These are phyloP conservation scores for Calonectria naviculata DNA, from an alignment of 2,329 filamentous ascomycete species.

Conservation along the genomic window DNA sequence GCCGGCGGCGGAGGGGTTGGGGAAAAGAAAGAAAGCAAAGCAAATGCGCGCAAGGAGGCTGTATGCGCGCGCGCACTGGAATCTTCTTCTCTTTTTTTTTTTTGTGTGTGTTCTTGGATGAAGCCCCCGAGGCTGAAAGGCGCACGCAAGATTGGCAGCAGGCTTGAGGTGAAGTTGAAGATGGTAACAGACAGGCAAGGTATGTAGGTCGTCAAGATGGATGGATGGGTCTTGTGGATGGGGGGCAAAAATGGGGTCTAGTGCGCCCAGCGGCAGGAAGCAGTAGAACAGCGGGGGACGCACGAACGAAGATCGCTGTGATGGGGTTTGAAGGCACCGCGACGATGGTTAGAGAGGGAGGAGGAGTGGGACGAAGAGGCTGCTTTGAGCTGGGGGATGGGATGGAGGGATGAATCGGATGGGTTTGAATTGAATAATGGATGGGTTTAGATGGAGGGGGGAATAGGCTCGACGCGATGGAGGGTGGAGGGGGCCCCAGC, in stretches of 20 bases:
- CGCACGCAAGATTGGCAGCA: conserved; percentile 6
- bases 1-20: conserved; percentile 3
- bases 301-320: conserved; percentile 14
- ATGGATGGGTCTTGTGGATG: conserved; percentile 20
- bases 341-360: conserved; percentile 18
- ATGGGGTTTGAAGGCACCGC: conserved; percentile 15
- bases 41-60: not conserved
- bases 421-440: conserved; percentile 25
- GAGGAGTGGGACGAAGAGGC: conserved; percentile 19
- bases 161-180: conserved; percentile 10
- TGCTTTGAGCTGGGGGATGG: conserved; percentile 9
- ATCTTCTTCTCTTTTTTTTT: not conserved
- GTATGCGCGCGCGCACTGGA: not conserved
- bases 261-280: conserved; percentile 24
- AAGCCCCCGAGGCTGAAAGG: conserved; percentile 6
- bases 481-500: conserved; percentile 36
- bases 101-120: not conserved
- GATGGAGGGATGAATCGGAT: conserved; percentile 27
- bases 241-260: conserved; percentile 22
- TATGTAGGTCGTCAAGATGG: conserved; percentile 20
- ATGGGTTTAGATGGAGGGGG: conserved; percentile 29
- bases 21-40: not conserved
- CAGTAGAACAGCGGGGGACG: conserved; percentile 19
- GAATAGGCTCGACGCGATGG: conserved; percentile 34
- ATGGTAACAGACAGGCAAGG: conserved; percentile 11